Percentiles rank a stretch among this genome's conserved stretches.
phyloP scores from a whole-genome alignment of 2,329 filamentous ascomycete genomes.

The Pseudogymnoascus sp. region DNA sequence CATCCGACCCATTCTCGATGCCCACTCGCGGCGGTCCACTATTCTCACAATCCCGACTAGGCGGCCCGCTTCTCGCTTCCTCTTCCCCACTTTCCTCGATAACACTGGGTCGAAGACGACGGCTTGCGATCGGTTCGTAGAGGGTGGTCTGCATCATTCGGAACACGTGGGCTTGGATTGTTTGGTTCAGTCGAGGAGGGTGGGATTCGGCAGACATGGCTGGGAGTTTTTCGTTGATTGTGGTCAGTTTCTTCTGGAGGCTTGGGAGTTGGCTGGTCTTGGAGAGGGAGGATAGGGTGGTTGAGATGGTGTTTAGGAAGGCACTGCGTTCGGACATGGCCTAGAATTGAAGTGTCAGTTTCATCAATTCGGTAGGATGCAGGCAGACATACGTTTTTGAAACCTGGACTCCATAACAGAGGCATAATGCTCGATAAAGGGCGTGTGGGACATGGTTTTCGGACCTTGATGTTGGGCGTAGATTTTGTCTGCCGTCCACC shows the following conservation, averaged over 20 bases:
- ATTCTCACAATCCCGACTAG: background rate
- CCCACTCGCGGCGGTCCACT: background rate
- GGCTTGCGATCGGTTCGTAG: slow-evolving; percentile 9
- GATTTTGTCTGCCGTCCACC: slow-evolving; percentile 6
- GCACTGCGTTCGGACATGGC: slow-evolving; percentile 17
- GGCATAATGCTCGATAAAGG: slow-evolving; percentile 20
- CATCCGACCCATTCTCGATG: background rate
- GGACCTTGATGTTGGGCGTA: slow-evolving; percentile 12
- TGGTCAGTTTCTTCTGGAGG: slow-evolving; percentile 17
- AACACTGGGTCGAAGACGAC: slow-evolving; percentile 9
- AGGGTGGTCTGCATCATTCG: slow-evolving; percentile 10
- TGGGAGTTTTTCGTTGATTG: background rate
- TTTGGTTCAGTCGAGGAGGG: background rate
- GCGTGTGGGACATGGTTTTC: slow-evolving; percentile 10
- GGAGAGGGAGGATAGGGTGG: slow-evolving; percentile 14
- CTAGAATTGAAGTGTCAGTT: slow-evolving; percentile 9
- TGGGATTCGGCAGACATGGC: background rate
- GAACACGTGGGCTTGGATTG: slow-evolving; percentile 10
- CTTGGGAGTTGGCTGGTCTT: slow-evolving; percentile 19
- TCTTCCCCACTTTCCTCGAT: background rate
- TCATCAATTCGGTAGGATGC: background rate
- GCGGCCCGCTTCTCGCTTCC: background rate
- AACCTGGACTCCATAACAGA: slow-evolving; percentile 22
- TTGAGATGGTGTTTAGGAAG: slow-evolving; percentile 17
- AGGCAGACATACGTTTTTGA: slow-evolving; percentile 19